Evolutionary conservation across 1,139 yeast species (phyloP), one percentile per base, ranked within the genome.

Genomic region (Kazachstania sp.): DNA sequence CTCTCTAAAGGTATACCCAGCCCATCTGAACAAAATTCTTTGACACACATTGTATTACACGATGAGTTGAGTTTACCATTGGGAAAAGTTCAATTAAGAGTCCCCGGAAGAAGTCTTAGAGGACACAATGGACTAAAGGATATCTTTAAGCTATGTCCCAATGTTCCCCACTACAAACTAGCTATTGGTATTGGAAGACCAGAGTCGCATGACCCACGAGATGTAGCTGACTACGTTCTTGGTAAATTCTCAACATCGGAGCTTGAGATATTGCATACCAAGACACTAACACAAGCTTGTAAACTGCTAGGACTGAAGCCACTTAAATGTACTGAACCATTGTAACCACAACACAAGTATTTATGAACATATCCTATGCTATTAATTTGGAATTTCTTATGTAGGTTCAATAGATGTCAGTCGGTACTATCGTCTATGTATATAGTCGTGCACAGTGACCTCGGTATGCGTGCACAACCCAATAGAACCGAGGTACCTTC

Each of bases 111-210:
- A 7, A 76, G 86, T 49, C 73, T 79, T 11, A 67, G 87, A 49
- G 95, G 95, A 0, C 96, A 87, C 58, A 86, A 86, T 60, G 96
- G 96, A 0, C 69, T 87, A 40, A 72, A 75, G 53, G 77, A 83
- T 36, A 73, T 86, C 16, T 74, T 73, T 43, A 58, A 62, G 16
- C 48, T 52, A 23, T 67, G 66, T 48, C 43, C 43, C 18, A 26
- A 26, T 16, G 9, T 40, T 2, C 37, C 36, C 11, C 28, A 19
- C 16, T 51, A 56, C 15, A 74, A 82, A 50, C 60, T 86, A 6
- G 77, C 83, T 13, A 69, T 87, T 9, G 96, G 96, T 0, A 82
- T 87, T 20, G 95, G 86, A 2, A 71, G 85, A 46, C 84, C 90
- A 0, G 67, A 60, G 5, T 58, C 65, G 12, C 63, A 72, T 51